These are phyloP conservation scores for Xanthoconium stramineum DNA, from an alignment of 768 basidiomycete genomes.

Conservation along the genomic window DNA sequence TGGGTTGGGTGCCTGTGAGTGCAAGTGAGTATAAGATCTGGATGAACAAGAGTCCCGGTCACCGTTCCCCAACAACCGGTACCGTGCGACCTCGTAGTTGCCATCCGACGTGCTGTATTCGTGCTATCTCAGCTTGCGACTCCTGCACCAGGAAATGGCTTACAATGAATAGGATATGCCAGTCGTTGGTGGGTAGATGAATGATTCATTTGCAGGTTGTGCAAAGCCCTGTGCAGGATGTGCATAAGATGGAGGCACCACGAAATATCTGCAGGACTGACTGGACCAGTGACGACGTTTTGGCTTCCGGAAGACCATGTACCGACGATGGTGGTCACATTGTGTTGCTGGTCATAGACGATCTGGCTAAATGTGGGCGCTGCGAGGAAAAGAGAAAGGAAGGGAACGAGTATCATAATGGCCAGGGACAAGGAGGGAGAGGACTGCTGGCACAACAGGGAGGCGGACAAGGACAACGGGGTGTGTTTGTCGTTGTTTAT, in stretches of 20 bases:
- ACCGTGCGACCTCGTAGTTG: slow-evolving; percentile 87
- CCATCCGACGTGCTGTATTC: slow-evolving; percentile 58
- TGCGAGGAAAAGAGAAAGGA: slow-evolving; percentile 26
- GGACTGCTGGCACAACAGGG: slow-evolving; percentile 9
- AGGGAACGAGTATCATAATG: slow-evolving; percentile 18
- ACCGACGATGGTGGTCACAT: slow-evolving; percentile 67
- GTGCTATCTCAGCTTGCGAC: neutral
- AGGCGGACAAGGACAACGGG: slow-evolving; percentile 23
- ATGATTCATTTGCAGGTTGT: slow-evolving; percentile 76
- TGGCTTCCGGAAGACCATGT: slow-evolving; percentile 86
- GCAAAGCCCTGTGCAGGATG: slow-evolving; percentile 63
- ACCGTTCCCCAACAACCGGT: slow-evolving; percentile 90
- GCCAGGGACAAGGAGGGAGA: slow-evolving; percentile 1
- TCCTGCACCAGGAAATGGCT: slow-evolving; percentile 24
- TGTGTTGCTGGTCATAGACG: slow-evolving; percentile 47
- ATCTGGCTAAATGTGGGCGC: slow-evolving; percentile 38
- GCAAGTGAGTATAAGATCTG: neutral
- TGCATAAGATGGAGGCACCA: neutral
- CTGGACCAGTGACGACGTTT: slow-evolving; percentile 76
- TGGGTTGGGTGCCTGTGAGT: slow-evolving; percentile 66
- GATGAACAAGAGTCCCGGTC: neutral
- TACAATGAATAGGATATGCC: slow-evolving; percentile 91
- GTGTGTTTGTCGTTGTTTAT: slow-evolving; percentile 28
- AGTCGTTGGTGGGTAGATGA: slow-evolving; percentile 80
- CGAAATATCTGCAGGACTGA: slow-evolving; percentile 41